These are phyloP conservation scores for Solanum peruvianum DNA, from an alignment of 257 asterid species.

Conservation along the genomic window DNA sequence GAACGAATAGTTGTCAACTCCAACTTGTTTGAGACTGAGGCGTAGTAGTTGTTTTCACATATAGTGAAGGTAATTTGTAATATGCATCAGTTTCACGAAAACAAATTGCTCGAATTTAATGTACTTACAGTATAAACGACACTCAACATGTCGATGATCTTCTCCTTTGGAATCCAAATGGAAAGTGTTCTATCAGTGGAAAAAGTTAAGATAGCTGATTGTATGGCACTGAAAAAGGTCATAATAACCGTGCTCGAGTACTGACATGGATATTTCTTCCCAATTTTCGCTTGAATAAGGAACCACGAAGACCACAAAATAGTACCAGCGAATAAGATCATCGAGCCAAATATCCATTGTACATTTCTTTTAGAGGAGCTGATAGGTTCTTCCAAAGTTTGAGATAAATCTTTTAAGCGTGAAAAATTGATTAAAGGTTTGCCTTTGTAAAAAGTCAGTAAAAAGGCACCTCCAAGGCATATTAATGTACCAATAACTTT, in stretches of 20 bases:
- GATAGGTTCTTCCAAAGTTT: neutral
- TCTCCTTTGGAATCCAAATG: conserved; percentile 33
- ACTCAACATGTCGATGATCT: conserved; percentile 27
- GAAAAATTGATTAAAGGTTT: conserved; percentile 38
- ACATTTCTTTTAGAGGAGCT: neutral
- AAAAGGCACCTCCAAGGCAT: conserved; percentile 53
- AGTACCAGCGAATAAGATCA: conserved; percentile 51
- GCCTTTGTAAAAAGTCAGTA: conserved; percentile 40
- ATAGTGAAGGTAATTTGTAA: neutral
- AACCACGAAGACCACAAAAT: conserved; percentile 70
- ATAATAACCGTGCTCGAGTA: conserved; percentile 65
- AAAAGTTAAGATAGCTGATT: conserved; percentile 37
- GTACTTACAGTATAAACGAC: conserved; percentile 46
- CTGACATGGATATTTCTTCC: conserved; percentile 53
- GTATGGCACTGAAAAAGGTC: conserved; percentile 59
- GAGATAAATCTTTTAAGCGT: neutral
- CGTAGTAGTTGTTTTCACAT: neutral
- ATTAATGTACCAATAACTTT: conserved; percentile 49
- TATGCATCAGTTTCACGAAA: neutral
- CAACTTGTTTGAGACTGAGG: neutral
- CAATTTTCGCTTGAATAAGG: conserved; percentile 42
- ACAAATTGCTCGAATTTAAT: neutral
- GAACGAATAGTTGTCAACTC: neutral
- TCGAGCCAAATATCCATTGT: conserved; percentile 47
- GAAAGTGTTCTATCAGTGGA: conserved; percentile 29